These are phyloP conservation scores for Torulaspora indica DNA, from an alignment of 805 yeast species.

Conservation along the genomic window DNA sequence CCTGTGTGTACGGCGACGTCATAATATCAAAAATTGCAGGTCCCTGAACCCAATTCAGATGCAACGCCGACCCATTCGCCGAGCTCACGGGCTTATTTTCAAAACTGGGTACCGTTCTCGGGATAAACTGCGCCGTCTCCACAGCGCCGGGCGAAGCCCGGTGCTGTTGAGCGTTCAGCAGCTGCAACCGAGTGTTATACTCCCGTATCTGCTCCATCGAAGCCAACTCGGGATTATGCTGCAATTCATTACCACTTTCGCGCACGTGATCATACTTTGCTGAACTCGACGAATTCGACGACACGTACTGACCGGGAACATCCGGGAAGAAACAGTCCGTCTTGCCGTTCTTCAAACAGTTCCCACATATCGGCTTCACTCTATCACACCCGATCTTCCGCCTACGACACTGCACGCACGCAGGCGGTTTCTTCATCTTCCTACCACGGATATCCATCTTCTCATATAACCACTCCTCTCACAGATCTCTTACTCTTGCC, in stretches of 20 bases:
- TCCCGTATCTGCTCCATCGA: conserved; percentile 32
- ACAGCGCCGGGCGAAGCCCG: conserved; percentile 19
- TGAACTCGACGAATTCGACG: conserved; percentile 16
- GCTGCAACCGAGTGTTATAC: conserved; percentile 29
- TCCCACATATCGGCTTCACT: conserved; percentile 41
- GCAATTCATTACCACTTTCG: conserved; percentile 9
- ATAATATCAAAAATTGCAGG: conserved; percentile 32
- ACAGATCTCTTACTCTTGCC: background rate
- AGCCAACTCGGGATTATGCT: conserved; percentile 25
- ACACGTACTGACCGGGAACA: conserved; percentile 28
- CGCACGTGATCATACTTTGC: conserved; percentile 8
- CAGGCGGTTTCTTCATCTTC: conserved; percentile 28
- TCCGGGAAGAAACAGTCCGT: conserved; percentile 33
- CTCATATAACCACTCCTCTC: too few relatives aligned
- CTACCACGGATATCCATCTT: conserved; percentile 22
- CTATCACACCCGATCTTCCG: conserved; percentile 42
- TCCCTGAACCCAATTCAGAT: conserved; percentile 32
- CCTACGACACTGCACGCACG: conserved; percentile 34
- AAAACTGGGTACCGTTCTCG: conserved; percentile 22
- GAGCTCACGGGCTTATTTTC: conserved; percentile 26
- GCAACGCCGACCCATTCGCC: conserved; percentile 17
- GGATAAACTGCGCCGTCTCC: conserved; percentile 26
- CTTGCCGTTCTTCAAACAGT: conserved; percentile 33
- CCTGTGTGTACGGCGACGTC: conserved; percentile 24
- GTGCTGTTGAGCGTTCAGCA: conserved; percentile 23